phyloP scores from a whole-genome alignment of 306 rosid genomes.

The Casuarina equisetifolia region DNA sequence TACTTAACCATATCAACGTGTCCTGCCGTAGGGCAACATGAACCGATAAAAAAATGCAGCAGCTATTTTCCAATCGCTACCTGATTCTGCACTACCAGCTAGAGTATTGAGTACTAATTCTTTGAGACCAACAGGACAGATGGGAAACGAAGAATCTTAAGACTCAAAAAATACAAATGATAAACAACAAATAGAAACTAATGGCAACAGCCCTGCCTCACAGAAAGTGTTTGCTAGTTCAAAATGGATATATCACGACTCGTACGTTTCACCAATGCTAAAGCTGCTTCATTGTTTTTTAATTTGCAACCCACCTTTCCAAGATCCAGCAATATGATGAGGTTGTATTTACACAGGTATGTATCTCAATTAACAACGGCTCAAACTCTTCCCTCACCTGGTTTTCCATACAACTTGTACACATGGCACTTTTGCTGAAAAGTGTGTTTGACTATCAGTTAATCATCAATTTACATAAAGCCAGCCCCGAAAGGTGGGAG shows the following conservation, averaged over 20 bases:
- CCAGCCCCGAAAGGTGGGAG: conserved; percentile 17
- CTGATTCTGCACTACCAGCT: neutral
- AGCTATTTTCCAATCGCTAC: neutral
- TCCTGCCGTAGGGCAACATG: too few relatives aligned
- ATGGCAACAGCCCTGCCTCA: neutral
- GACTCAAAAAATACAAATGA: neutral
- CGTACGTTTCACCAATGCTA: conserved; percentile 15
- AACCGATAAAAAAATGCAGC: neutral
- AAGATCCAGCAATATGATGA: conserved; percentile 21
- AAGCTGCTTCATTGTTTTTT: conserved; percentile 24
- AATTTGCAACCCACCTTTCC: conserved; percentile 17
- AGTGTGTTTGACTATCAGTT: conserved; percentile 37
- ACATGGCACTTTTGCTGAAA: conserved; percentile 37
- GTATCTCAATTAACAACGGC: conserved; percentile 14
- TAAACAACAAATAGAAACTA: neutral
- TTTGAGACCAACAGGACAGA: neutral
- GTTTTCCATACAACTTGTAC: conserved; percentile 28
- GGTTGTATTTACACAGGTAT: conserved; percentile 19
- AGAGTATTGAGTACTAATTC: neutral
- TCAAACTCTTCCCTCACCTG: conserved; percentile 20
- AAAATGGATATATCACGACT: neutral
- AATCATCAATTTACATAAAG: conserved; percentile 28
- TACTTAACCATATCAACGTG: too few relatives aligned
- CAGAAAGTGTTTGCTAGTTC: neutral
- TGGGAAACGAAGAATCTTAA: neutral